Evolutionary conservation across 2,329 filamentous ascomycete genomes (phyloP).

Genomic region (Xylariaceae sp.): DNA sequence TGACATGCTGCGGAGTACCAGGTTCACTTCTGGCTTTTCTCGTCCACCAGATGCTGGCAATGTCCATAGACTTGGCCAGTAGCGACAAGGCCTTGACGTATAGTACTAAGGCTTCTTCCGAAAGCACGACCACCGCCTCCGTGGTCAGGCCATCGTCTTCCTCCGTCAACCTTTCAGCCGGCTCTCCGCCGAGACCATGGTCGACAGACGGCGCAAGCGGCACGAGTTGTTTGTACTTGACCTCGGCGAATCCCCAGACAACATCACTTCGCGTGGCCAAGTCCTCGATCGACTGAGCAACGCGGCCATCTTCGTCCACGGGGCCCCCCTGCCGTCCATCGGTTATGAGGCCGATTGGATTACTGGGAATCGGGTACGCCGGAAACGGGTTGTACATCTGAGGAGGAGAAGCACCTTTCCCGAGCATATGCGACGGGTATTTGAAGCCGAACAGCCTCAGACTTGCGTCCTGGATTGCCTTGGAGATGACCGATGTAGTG

Average conservation of each 20-base stretch:
- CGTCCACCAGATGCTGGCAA: conserved; percentile 87
- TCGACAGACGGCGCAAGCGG: conserved; percentile 75
- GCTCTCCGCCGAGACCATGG: conserved; percentile 59
- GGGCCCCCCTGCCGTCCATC: conserved; percentile 53
- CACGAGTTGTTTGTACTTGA: conserved; percentile 96
- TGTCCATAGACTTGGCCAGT: conserved; percentile 90
- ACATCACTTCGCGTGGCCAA: conserved; percentile 90
- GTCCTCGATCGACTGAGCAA: conserved; percentile 80
- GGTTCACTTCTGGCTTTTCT: conserved; percentile 63
- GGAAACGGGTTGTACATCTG: conserved; percentile 76
- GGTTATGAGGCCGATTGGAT: conserved; percentile 55
- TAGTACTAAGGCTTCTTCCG: conserved; percentile 88
- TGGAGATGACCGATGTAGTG: conserved; percentile 84
- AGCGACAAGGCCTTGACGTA: conserved; percentile 92
- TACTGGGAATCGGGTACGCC: conserved; percentile 65
- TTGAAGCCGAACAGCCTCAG: conserved; percentile 64
- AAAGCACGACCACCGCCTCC: conserved; percentile 78
- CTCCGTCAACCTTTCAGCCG: conserved; percentile 45
- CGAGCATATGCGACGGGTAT: conserved; percentile 53
- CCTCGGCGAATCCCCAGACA: conserved; percentile 94
- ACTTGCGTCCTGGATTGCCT: conserved; percentile 91
- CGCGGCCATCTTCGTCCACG: conserved; percentile 71
- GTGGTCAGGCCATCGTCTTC: conserved; percentile 75
- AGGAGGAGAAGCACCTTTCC: conserved; percentile 64
- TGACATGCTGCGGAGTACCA: conserved; percentile 32